Conservation (phyloP, 2,329 filamentous ascomycete genomes). For the Elsinoe fawcettii region DNA sequence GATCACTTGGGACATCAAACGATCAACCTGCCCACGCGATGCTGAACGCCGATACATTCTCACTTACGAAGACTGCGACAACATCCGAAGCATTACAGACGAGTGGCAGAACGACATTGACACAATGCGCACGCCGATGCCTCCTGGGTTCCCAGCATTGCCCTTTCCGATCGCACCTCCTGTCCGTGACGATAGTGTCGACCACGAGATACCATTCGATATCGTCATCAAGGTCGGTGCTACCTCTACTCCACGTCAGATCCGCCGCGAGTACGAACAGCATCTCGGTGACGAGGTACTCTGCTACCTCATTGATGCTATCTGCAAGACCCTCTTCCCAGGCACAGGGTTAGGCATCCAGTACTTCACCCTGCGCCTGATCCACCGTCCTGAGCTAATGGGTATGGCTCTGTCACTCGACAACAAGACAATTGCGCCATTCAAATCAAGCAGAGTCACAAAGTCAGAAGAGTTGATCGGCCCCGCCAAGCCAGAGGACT, state of each 20-base stretch:
- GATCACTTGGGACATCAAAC: neutral
- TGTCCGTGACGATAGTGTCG: neutral
- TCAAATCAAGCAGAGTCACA: neutral
- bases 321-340: neutral
- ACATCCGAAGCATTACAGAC: neutral
- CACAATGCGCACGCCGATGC: neutral
- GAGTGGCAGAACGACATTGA: neutral
- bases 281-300: slow-evolving; percentile 1
- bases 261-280: neutral
- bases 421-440: neutral
- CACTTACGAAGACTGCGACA: neutral
- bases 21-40: neutral
- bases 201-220: neutral
- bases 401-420: neutral
- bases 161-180: neutral
- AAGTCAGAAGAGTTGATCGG: slow-evolving; percentile 1
- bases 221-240: slow-evolving; percentile 1
- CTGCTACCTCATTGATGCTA: slow-evolving; percentile 4
- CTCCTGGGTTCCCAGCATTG: neutral
- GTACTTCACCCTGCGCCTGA: slow-evolving; percentile 5
- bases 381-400: slow-evolving; percentile 7
- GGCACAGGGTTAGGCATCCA: neutral
- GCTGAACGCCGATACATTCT: neutral
- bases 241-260: slow-evolving; percentile 1
- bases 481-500: neutral